Percentiles rank a stretch among this genome's conserved stretches.
Conservation (phyloP, 2,329 filamentous ascomycete genomes). For the Penicillium sclerotigenum region DNA sequence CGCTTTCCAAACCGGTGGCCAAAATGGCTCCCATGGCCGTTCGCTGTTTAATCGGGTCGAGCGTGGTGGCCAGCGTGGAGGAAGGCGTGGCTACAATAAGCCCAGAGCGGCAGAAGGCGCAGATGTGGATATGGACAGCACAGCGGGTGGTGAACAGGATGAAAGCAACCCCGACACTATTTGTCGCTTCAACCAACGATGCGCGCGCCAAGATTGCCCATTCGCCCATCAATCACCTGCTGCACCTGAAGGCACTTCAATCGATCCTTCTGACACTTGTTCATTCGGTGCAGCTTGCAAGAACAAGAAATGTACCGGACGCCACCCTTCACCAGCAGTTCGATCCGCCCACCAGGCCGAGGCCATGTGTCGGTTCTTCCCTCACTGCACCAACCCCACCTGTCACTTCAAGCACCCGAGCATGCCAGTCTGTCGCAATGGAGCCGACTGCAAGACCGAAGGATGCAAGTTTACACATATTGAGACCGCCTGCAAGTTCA, state of each 20-base stretch:
- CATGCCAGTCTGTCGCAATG: slow-evolving; percentile 86
- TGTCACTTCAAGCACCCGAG: slow-evolving; percentile 88
- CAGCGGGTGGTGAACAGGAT: slow-evolving; percentile 45
- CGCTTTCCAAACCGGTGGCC: slow-evolving; percentile 52
- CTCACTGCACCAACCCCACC: slow-evolving; percentile 81
- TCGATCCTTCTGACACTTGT: slow-evolving; percentile 80
- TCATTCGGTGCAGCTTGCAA: slow-evolving; percentile 88
- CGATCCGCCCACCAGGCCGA: slow-evolving; percentile 75
- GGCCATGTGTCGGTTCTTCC: slow-evolving; percentile 85
- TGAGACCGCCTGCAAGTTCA: slow-evolving; percentile 82
- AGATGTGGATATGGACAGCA: slow-evolving; percentile 39
- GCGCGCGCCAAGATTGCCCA: slow-evolving; percentile 83
- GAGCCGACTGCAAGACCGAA: slow-evolving; percentile 75
- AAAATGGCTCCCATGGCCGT: slow-evolving; percentile 47
- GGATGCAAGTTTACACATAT: slow-evolving; percentile 90
- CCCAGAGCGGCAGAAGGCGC: slow-evolving; percentile 22
- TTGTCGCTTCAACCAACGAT: slow-evolving; percentile 86
- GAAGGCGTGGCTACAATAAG: slow-evolving; percentile 43
- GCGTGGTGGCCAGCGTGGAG: slow-evolving; percentile 50
- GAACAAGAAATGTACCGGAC: slow-evolving; percentile 87
- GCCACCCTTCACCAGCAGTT: slow-evolving; percentile 86
- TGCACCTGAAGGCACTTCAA: slow-evolving; percentile 69
- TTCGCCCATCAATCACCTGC: slow-evolving; percentile 94
- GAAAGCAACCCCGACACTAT: slow-evolving; percentile 60
- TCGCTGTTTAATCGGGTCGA: slow-evolving; percentile 74